Base-by-base conservation (phyloP, 129 eudicot genomes). In the Saussurea involucrata region DNA sequence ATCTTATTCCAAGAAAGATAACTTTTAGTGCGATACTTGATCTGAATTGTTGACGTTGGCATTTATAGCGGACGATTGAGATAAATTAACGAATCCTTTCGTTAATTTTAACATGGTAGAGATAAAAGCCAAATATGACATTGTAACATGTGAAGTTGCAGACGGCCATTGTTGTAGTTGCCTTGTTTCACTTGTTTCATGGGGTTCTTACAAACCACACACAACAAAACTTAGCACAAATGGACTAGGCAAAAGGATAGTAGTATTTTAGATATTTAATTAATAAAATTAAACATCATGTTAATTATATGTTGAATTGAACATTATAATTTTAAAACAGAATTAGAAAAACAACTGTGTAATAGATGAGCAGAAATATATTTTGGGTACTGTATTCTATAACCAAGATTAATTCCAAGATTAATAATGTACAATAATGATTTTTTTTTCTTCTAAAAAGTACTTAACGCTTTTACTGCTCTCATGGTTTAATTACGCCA, bases 1-100 rank as follows among this genome's bases (percentile, higher is more conserved):
- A 5, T 49, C 21, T 49, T 49, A 49, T 49, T 17, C 7, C 42
- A 29, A 32, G 34, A 60, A 33, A 28, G 20, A 61, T 11, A n/a
- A 53, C 12, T 72, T 22, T 55, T 34, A 24, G 8, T 20, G 72
- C 63, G 78, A 72, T 68, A 34, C 78, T 29, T 24, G 29, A 65
- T 46, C n/a, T 53, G 20, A 63, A 66, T 44, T 71, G 25, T 34
- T 34, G 29, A 64, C 4, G 64, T 40, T 64, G 72, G 32, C 58
- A 79, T 79, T 72, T 79, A 72, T 72, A 49, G 60, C 21, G 21
- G 4, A 17, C 1, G 18, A 36, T 49, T 49, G 60, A 15, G 22
- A 49, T 49, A 49, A 49, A 49, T 15, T 15, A 49, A 21, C 18
- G 60, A 49, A 49, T n/a, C 22, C 18, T 17, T 53, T 53, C 61